Evolutionary conservation across 257 asterid genomes (phyloP), one percentile per base, ranked within the genome.

Genomic region (Primulina tabacum): DNA sequence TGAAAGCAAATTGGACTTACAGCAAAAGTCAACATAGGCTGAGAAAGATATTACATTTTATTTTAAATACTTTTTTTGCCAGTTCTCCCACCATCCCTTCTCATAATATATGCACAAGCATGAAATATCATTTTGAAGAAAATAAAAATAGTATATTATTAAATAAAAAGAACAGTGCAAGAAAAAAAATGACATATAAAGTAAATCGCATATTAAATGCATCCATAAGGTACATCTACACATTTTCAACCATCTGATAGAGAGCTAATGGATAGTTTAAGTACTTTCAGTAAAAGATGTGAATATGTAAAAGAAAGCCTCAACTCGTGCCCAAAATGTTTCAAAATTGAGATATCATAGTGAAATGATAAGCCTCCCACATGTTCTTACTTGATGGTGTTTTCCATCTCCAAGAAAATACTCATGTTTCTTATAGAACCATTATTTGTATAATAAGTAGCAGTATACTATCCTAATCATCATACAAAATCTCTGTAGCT

Each of bases 341-440:
- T 73, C 20, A 47, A 67, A 28, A 55, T 11, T 0, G 33, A 56
- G 60, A 56, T n/a, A 75, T 62, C 4, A 37, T n/a, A 20, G 52
- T 17, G 17, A 52, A 64, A 7, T 29, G 34, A 18, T 10, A 67
- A 43, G 50, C 52, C 24, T 9, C 61, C 37, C 58, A 20, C 10
- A 35, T 74, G 56, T 24, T 60, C 56, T 67, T 52, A 12, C 52
- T 24, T 1, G 62, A 20, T 73, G 58, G 55, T 43, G 52, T 67
- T 16, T 29, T 37, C 34, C 62, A 71, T 47, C 64, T 30, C 17
- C 59, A n/a, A 50, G 38, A 7, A 62, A 62, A 69, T 9, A 61
- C 21, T 17, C 21, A 1, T 43, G 4, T 43, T 7, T 32, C 58
- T 40, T 55, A 69, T 38, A 18, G 43, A 75, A 33, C n/a, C 56